A percentile compares a stretch with the other conserved stretches of the same genome.
phyloP scores from a whole-genome alignment of 345 rosid genomes.

The Tarenaya hassleriana region DNA sequence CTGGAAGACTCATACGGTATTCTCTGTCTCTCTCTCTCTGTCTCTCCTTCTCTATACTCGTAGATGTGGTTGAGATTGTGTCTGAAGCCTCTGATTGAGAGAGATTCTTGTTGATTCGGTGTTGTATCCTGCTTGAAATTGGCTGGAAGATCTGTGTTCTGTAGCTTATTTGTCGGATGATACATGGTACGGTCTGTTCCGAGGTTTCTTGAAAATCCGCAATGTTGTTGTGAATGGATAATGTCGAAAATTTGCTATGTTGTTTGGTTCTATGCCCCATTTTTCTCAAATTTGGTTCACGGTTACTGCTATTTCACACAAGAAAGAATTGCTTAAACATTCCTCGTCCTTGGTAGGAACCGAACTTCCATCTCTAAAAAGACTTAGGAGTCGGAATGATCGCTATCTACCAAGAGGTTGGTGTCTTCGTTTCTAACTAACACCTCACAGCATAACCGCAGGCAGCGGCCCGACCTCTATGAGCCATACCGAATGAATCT shows the following conservation, averaged over 20 bases:
- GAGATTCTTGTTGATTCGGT: not conserved
- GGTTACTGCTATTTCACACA: not conserved
- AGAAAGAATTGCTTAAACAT: slow-evolving; percentile 16
- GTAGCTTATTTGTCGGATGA: no score
- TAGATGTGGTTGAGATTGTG: not conserved
- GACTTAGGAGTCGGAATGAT: slow-evolving; percentile 32
- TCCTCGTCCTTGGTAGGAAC: slow-evolving; percentile 31
- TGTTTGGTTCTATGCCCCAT: not conserved
- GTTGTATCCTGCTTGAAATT: no score
- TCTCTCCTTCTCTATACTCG: not conserved
- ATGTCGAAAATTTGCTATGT: no score
- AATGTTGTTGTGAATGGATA: no score
- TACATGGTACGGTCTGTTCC: no score
- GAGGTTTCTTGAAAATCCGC: no score
- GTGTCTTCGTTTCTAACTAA: slow-evolving; percentile 21
- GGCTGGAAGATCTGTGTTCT: no score
- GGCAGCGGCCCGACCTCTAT: not conserved
- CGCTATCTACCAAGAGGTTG: slow-evolving; percentile 54
- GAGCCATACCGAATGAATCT: no score
- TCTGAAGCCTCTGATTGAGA: not conserved
- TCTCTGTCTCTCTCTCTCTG: slow-evolving; percentile 1
- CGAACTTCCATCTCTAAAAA: slow-evolving; percentile 35
- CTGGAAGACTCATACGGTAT: slow-evolving; percentile 77
- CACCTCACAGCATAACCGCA: not conserved
- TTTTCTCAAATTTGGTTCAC: not conserved